Evolutionary conservation across 306 rosid genomes (phyloP).

Genomic region (Mimosa pudica): DNA sequence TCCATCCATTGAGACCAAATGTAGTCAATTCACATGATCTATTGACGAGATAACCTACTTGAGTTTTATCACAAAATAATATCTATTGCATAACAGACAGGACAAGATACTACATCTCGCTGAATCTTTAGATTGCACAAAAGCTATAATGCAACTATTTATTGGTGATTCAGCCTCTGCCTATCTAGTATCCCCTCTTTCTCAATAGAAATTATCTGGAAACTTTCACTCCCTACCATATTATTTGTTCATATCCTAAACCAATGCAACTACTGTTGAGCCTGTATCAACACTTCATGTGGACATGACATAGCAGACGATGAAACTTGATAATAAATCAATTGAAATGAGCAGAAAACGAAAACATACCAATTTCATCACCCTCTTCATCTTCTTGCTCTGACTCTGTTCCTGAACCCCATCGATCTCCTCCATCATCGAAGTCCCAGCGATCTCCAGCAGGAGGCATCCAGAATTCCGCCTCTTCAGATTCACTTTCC

Average conservation of each 20-base stretch:
- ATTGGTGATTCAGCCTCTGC: slow-evolving; percentile 7
- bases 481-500: slow-evolving; percentile 60
- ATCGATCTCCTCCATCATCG: slow-evolving; percentile 79
- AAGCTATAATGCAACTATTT: not conserved
- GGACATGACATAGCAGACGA: not conserved
- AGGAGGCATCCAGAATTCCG: slow-evolving; percentile 86
- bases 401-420: slow-evolving; percentile 73
- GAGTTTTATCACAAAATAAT: not conserved
- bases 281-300: not conserved
- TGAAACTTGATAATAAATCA: slow-evolving; percentile 21
- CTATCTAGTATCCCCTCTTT: not conserved
- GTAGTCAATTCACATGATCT: not conserved
- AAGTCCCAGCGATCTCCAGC: slow-evolving; percentile 86
- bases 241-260: not conserved
- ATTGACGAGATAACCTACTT: slow-evolving; percentile 13
- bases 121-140: slow-evolving; percentile 7
- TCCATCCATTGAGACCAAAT: slow-evolving; percentile 7
- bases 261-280: not conserved
- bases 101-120: slow-evolving; percentile 2
- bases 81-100: not conserved
- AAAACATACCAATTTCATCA: slow-evolving; percentile 54
- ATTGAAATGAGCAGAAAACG: slow-evolving; percentile 18
- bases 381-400: slow-evolving; percentile 55
- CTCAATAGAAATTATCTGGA: not conserved
- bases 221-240: not conserved